Percentiles rank a stretch among this genome's conserved stretches.
phyloP scores from a whole-genome alignment of 1,139 yeast species.

The Petasospora fabianii region DNA sequence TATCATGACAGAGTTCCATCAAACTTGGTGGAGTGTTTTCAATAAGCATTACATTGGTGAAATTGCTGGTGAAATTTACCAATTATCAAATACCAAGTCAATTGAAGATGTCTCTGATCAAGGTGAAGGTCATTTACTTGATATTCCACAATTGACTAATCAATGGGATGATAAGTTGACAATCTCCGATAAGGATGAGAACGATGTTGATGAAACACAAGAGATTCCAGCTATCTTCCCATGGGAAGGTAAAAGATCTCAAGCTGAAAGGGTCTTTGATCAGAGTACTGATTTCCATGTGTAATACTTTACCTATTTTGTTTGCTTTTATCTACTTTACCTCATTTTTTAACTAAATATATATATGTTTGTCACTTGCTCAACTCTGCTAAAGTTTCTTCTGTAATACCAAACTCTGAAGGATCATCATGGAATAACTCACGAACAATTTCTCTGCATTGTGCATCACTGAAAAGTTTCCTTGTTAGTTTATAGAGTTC shows the following conservation, averaged over 20 bases:
- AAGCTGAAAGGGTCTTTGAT: slow-evolving; percentile 18
- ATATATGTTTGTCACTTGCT: background rate
- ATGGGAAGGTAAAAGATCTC: slow-evolving; percentile 22
- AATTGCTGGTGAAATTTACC: slow-evolving; percentile 14
- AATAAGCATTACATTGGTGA: slow-evolving; percentile 18
- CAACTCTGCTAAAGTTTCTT: slow-evolving; percentile 27
- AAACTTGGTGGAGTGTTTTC: slow-evolving; percentile 21
- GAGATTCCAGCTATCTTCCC: slow-evolving; percentile 20
- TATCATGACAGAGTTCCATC: slow-evolving; percentile 11
- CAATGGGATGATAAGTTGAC: slow-evolving; percentile 19
- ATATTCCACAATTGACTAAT: slow-evolving; percentile 11
- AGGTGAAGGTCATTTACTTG: slow-evolving; percentile 17
- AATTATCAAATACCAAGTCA: slow-evolving; percentile 9
- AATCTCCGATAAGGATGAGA: slow-evolving; percentile 1
- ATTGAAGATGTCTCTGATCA: slow-evolving; percentile 18
- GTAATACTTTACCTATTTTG: background rate
- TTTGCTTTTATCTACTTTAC: background rate
- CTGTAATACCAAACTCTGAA: slow-evolving; percentile 51
- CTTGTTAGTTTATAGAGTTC: slow-evolving; percentile 62
- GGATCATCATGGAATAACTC: slow-evolving; percentile 57
- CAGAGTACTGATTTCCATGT: slow-evolving; percentile 19
- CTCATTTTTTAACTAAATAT: background rate
- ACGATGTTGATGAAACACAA: slow-evolving; percentile 2
- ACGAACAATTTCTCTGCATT: slow-evolving; percentile 53
- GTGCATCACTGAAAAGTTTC: slow-evolving; percentile 48